Conservation (phyloP, 2,329 filamentous ascomycete species). For the Cordyceps javanica region DNA sequence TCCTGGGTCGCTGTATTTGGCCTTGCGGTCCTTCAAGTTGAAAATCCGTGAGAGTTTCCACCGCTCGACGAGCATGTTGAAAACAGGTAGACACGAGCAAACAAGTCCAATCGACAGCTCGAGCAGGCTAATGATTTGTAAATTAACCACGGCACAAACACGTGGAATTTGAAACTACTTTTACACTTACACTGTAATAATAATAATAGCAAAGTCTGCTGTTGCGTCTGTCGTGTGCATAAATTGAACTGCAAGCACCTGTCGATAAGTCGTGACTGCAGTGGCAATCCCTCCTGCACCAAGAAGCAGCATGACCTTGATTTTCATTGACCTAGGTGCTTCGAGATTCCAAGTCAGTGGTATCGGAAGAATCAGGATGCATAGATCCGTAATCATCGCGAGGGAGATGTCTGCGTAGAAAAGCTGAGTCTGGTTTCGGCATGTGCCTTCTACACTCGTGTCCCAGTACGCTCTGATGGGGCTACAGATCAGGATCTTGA, state of each 20-base stretch:
- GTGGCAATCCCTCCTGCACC: slow-evolving; percentile 25
- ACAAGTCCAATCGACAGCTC: slow-evolving; percentile 18
- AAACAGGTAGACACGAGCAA: slow-evolving; percentile 16
- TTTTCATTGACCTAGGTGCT: slow-evolving; percentile 23
- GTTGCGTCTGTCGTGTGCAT: slow-evolving; percentile 20
- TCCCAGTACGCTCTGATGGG: slow-evolving; percentile 33
- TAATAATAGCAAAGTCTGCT: slow-evolving; percentile 19
- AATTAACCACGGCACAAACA: neutral
- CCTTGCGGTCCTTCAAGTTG: neutral
- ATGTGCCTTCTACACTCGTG: slow-evolving; percentile 17
- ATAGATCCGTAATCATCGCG: slow-evolving; percentile 27
- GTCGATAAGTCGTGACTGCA: slow-evolving; percentile 23
- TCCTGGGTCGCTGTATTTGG: neutral
- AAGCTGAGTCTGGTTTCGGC: slow-evolving; percentile 26
- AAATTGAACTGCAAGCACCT: slow-evolving; percentile 20
- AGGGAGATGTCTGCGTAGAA: slow-evolving; percentile 28
- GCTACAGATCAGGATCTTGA: slow-evolving; percentile 43
- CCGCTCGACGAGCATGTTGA: slow-evolving; percentile 16
- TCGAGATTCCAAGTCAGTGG: slow-evolving; percentile 25
- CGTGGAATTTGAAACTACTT: neutral
- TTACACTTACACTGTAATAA: neutral
- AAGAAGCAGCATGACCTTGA: slow-evolving; percentile 26
- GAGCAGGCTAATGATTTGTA: slow-evolving; percentile 1
- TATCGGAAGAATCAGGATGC: slow-evolving; percentile 29
- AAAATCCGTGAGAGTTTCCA: neutral